Evolutionary conservation across 1,284 basidiomycete species (phyloP).

Genomic region (Porogramme epimiltina): DNA sequence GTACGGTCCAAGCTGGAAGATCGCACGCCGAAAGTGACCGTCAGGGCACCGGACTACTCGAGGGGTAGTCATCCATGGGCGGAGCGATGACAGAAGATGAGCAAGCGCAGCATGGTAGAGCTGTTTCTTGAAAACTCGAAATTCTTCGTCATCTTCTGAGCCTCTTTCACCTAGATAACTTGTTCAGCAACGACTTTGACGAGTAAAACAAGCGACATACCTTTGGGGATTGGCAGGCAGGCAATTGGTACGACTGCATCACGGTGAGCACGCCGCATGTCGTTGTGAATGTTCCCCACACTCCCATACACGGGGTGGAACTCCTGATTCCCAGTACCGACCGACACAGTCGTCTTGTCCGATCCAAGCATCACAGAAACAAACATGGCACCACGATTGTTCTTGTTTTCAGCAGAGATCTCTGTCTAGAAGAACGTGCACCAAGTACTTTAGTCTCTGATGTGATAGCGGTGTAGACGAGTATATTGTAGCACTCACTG

Average conservation of each 20-base stretch:
- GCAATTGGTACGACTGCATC: conserved; percentile 16
- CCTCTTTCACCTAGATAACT: background rate
- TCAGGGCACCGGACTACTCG: conserved; percentile 7
- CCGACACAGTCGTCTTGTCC: conserved; percentile 27
- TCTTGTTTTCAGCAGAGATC: conserved; percentile 13
- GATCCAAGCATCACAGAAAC: conserved; percentile 17
- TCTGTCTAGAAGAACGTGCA: too few species aligned
- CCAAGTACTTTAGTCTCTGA: background rate
- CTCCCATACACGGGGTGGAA: conserved; percentile 25
- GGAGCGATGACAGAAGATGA: conserved; percentile 1
- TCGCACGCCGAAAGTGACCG: conserved; percentile 5
- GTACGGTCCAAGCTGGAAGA: conserved; percentile 7
- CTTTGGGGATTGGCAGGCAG: conserved; percentile 21
- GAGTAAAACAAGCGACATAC: conserved; percentile 9
- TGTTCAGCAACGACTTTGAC: background rate
- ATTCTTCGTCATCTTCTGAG: background rate
- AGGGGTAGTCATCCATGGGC: background rate
- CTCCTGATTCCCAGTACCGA: conserved; percentile 22
- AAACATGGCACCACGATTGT: conserved; percentile 15
- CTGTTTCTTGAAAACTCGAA: conserved; percentile 11
- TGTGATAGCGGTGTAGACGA: too few species aligned
- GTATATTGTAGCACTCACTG: conserved; percentile 23
- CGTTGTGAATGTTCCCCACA: conserved; percentile 19
- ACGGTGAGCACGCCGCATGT: conserved; percentile 18
- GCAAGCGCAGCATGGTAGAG: conserved; percentile 9